Evolutionary conservation across 257 asterid genomes (phyloP), one percentile per base, ranked within the genome.

Genomic region (Nicotiana knightiana): DNA sequence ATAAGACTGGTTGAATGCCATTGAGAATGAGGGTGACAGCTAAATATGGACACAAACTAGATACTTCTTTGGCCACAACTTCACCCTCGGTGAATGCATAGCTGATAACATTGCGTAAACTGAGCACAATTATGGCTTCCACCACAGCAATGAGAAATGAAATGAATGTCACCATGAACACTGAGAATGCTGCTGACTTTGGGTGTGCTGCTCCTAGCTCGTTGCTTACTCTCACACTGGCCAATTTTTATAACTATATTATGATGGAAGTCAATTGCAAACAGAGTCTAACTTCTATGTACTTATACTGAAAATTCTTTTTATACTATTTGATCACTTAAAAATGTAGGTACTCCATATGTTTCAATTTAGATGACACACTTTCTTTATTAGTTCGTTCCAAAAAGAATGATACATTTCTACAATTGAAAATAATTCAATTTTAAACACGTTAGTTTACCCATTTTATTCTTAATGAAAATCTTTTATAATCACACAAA

Each of bases 141-240:
- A 68, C 58, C 18, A 82, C 64, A 10, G 86, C 55, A 9, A 87
- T 63, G 0, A 83, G 16, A 26, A 83, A 85, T 6, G 90, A 87
- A 78, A 75, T 68, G 8, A 66, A 43, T 7, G 87, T 85, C 65
- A 84, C 89, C 39, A 82, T 30, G 26, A 86, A 18, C 3, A 86
- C 91, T 3, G 89, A 21, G 53, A 86, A 88, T 71, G 89, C 83
- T 17, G 88, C 86, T 8, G 91, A 77, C 48, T 82, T 88, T 24
- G 89, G 81, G 57, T 86, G 87, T 63, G 84, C 86, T 1, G 91
- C 89, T 68, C 87, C 86, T 5, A 88, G 85, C 84, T 85, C 90
- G 48, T 88, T 87, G 90, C 90, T 83, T 37, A 87, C 83, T 59
- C 90, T 85, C 62, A 87, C 86, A 68, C 90, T 87, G 82, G 63